phyloP scores from a whole-genome alignment of 345 rosid species.

The Physaria fendleri region DNA sequence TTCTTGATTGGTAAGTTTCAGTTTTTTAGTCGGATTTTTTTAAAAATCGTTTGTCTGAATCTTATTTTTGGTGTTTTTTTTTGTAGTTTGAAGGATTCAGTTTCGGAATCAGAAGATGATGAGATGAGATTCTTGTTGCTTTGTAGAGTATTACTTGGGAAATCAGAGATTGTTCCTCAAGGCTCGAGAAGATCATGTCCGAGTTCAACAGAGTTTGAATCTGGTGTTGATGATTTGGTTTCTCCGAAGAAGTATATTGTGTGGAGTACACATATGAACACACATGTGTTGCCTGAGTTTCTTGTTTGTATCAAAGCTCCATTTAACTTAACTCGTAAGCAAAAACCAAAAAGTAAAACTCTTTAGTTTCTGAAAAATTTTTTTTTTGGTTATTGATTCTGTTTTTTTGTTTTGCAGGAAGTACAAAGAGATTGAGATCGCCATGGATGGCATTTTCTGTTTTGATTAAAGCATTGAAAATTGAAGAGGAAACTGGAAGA shows the following conservation, averaged over 20 bases:
- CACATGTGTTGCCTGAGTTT: constrained; percentile 59
- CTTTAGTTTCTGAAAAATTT: too few species aligned
- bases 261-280: constrained; percentile 63
- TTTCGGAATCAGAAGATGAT: constrained; percentile 39
- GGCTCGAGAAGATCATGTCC: constrained; percentile 36
- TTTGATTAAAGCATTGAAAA: constrained; percentile 42
- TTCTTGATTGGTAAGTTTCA: constrained; percentile 44
- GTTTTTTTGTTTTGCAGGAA: constrained; percentile 9
- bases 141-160: constrained; percentile 59
- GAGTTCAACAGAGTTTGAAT: constrained; percentile 54
- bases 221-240: constrained; percentile 46
- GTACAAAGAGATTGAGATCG: constrained; percentile 44
- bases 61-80: background rate
- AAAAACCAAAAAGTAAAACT: too few species aligned
- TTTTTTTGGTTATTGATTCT: background rate
- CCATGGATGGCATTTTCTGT: constrained; percentile 64
- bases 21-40: too few species aligned
- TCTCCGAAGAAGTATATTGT: constrained; percentile 50
- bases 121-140: constrained; percentile 56
- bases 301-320: constrained; percentile 51
- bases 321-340: constrained; percentile 29
- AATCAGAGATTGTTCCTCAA: constrained; percentile 45
- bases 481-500: too few species aligned
- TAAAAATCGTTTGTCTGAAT: background rate
- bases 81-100: background rate